Evolutionary conservation across 1,284 basidiomycete species (phyloP).

Genomic region (Papiliotrema nemorosa): DNA sequence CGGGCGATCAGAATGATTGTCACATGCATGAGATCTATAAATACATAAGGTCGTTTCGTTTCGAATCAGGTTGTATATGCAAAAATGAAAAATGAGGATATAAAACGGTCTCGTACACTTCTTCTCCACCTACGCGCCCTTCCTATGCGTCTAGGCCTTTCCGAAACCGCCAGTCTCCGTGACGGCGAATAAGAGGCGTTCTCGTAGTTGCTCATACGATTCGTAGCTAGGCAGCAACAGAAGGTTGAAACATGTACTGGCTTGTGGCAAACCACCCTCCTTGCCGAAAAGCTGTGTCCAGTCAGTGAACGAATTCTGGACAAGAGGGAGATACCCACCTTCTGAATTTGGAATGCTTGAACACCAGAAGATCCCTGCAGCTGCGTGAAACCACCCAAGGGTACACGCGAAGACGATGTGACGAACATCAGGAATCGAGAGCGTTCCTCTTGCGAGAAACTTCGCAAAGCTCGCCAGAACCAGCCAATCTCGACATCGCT

Average conservation of each 20-base stretch:
- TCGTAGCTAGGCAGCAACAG: conserved; percentile 84
- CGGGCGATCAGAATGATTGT: no score
- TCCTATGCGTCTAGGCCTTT: conserved; percentile 52
- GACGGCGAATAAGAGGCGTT: conserved; percentile 81
- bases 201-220: conserved; percentile 88
- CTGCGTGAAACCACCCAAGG: conserved; percentile 87
- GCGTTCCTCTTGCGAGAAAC: conserved; percentile 93
- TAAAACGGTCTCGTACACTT: no score
- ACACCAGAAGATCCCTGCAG: conserved; percentile 91
- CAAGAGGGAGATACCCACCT: conserved; percentile 42
- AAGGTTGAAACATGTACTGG: conserved; percentile 50
- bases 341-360: conserved; percentile 95
- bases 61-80: background rate
- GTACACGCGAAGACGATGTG: conserved; percentile 87
- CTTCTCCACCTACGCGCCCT: background rate
- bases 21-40: background rate
- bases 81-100: background rate
- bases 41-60: no score
- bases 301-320: conserved; percentile 1
- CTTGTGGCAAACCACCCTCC: conserved; percentile 47
- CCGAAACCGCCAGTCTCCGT: conserved; percentile 93
- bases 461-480: conserved; percentile 99
- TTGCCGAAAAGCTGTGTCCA: conserved; percentile 55
- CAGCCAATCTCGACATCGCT: conserved; percentile 90
- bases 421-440: conserved; percentile 97